Evolutionary conservation across 2,329 filamentous ascomycete species (phyloP), one percentile per base, ranked within the genome.

Genomic region (Coniosporium tulheliwenetii): DNA sequence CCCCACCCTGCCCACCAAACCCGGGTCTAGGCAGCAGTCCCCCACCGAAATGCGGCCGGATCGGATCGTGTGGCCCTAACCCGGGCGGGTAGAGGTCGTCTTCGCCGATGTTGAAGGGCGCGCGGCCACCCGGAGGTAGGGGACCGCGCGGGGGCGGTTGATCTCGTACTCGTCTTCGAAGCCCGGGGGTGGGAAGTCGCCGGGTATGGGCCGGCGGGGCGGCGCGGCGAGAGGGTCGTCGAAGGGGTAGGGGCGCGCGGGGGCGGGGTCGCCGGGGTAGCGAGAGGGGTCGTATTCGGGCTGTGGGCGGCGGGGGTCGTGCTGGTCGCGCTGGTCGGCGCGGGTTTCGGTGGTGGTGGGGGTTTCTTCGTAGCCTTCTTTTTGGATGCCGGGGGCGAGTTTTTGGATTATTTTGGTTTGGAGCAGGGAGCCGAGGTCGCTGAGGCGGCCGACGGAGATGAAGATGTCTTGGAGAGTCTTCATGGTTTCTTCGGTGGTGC

Each of bases 101-200:
- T 33, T 89, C 79, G 2, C 91, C 91, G 39, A 93, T 81, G 47
- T 75, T 76, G 43, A 75, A 71, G 0, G 79, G 80, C 10, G 73
- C 69, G 10, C 67, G 63, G 14, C 66, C 70, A 19, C 66, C 70
- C 5, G 66, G 62, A 19, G 48, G 45, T 1, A 49, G 66, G 51
- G 62, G 53, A 3, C 70, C 67, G 8, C 77, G 72, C 2, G 73
- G 70, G 78, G 82, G 1, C 77, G 69, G 45, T 83, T 77, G 44
- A 95, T 71, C 46, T 95, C 85, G 52, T 85, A 80, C 53, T 95
- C 86, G 56, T 98, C 89, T 48, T 96, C 91, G 48, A 96, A 96
- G 14, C 76, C 85, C 0, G 91, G 91, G 0, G 89, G 87, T 1
- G 81, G 76, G 48, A 93, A 86, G 48, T 87, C 83, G 8, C 70